Evolutionary conservation across 768 basidiomycete genomes (phyloP).

Genomic region (Serpula lacrymans): DNA sequence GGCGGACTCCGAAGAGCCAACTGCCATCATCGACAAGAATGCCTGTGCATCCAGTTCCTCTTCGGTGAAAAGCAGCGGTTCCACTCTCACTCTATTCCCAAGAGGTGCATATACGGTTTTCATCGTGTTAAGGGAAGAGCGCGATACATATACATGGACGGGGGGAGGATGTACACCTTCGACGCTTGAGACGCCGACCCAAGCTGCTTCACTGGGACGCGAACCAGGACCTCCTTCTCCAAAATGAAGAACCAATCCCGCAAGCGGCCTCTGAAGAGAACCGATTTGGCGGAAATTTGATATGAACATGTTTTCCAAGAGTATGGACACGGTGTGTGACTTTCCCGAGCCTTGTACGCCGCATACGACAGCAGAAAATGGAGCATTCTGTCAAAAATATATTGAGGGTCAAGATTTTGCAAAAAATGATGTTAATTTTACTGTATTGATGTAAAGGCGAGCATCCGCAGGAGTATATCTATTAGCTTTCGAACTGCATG

Average conservation of each 20-base stretch:
- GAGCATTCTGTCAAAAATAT: conserved; percentile 50
- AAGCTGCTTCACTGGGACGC: conserved; percentile 65
- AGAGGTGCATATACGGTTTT: conserved; percentile 51
- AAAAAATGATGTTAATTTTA: conserved; percentile 24
- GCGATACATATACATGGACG: conserved; percentile 55
- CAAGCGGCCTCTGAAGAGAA: conserved; percentile 47
- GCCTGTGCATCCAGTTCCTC: conserved; percentile 66
- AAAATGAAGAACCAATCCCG: conserved; percentile 65
- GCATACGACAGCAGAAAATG: conserved; percentile 72
- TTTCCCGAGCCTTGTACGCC: conserved; percentile 79
- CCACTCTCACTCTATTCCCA: conserved; percentile 45
- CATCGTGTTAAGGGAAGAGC: conserved; percentile 60
- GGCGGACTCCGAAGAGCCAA: conserved; percentile 55
- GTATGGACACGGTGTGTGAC: conserved; percentile 65
- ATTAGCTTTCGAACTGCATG: conserved; percentile 28
- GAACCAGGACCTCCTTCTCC: conserved; percentile 61
- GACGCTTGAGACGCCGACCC: conserved; percentile 43
- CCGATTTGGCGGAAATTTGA: conserved; percentile 48
- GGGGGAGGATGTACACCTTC: conserved; percentile 26
- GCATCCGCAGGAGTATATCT: conserved; percentile 38
- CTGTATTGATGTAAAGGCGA: conserved; percentile 67
- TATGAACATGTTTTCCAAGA: conserved; percentile 72
- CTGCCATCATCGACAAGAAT: conserved; percentile 73
- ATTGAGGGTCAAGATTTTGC: conserved; percentile 1
- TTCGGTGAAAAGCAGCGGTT: conserved; percentile 52